Evolutionary conservation across 2,329 filamentous ascomycete species (phyloP), one percentile per base, ranked within the genome.

Genomic region (Aspergillus tamarii): DNA sequence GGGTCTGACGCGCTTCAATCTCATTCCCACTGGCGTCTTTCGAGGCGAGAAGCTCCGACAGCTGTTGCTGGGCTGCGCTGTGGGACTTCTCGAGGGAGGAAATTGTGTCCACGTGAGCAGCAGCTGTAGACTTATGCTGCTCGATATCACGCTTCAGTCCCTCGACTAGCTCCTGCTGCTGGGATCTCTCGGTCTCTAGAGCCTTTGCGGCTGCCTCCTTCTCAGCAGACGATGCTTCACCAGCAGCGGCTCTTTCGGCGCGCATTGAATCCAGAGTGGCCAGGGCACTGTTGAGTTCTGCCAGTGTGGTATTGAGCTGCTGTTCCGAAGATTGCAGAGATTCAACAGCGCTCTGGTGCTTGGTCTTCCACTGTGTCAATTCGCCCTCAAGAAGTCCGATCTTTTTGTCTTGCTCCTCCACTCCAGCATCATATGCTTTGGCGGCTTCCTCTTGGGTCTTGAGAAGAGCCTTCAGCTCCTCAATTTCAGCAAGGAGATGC

Each of bases 41-140:
- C 0, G 87, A 84, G 59, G 87, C 84, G 10, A 84, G 83, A 52
- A 89, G 85, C 59, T 90, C 85, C 45, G 92, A 87, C 12, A 96
- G 84, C 70, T 94, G 86, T 54, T 85, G 79, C 71, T 88, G 87
- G 57, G 91, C 86, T 30, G 85, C 84, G 36, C 85, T 77, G 73
- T 96, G 90, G 4, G 89, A 87, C 67, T 89, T 81, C 77, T 97
- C 93, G 16, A 97, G 84, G 67, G 91, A 87, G 3, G 88, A 84
- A 34, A 97, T 88, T 70, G 89, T 91, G 45, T 85, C 75, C 14
- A 88, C 83, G 70, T 94, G 92, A 68, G 82, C 84, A 66, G 86
- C 85, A 70, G 96, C 89, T 43, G 91, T 87, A 4, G 85, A 81
- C 79, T 91, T 94, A 80, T 96, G 93, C 73, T 93, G 89, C 58